Evolutionary conservation across 805 yeast species (phyloP), one percentile per base, ranked within the genome.

Genomic region (Monosporozyma yasuniensis): DNA sequence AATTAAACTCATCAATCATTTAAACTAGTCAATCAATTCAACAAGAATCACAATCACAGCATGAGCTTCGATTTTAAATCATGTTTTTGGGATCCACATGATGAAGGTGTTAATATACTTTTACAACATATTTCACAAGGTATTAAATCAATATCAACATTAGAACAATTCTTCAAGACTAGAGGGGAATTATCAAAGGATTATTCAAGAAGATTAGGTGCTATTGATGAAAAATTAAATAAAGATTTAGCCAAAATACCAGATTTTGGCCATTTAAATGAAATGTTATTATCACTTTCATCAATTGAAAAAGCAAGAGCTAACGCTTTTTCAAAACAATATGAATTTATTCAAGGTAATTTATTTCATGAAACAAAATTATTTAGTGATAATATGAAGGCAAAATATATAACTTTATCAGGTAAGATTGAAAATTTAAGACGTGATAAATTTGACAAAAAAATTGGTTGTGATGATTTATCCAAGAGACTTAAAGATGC

Each of bases 41-140:
- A 12, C 9, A 21, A 19, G 6, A 21, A 25, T 3, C 18, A 41
- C 44, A 41, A 14, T 4, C 14, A 14, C 32, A 43, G 22, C 2
- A 61, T 60, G 64, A 54, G 50, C 32, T 66, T 61, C 49, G 61
- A 60, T 47, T 66, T 53, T 46, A 59, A 60, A 49, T 54, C 60
- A 16, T 64, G 68, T 47, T 66, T 66, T 43, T 66, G 70, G 68
- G 70, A 66, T 51, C 65, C 65, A 25, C 55, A 61, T 27, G 67
- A 65, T 43, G 58, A 60, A 5, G 70, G 69, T 12, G 66, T 60
- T 23, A 57, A 56, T 42, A 52, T 63, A 10, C 48, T 66, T 22
- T 51, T 65, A 30, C 53, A 55, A 23, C 70, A 66, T 44, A 54
- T 65, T 0, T 53, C 61, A 1, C 49, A 54, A 7, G 68, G 69